A percentile compares a stretch with the other conserved stretches of the same genome.
phyloP scores from a whole-genome alignment of 2,329 filamentous ascomycete species.

The Phaeoacremonium minimum region DNA sequence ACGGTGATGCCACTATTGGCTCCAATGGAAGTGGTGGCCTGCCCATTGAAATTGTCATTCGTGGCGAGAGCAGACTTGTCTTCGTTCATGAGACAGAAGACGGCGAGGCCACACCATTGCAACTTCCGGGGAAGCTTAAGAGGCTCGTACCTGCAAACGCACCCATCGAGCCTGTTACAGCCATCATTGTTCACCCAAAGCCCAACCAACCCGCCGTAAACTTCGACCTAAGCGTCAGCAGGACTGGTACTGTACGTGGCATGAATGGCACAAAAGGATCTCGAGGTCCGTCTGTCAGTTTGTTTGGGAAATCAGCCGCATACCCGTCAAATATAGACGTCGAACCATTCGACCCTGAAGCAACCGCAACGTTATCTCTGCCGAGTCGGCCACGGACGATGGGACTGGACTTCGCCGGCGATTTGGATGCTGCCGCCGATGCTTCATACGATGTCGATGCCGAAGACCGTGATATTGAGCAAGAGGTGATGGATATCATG shows the following conservation, averaged over 20 bases:
- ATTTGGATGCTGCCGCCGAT: slow-evolving; percentile 49
- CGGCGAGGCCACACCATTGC: slow-evolving; percentile 8
- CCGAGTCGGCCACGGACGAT: slow-evolving; percentile 14
- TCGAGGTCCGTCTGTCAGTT: slow-evolving; percentile 3
- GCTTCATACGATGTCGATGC: slow-evolving; percentile 41
- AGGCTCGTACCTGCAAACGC: slow-evolving; percentile 9
- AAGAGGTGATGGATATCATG: slow-evolving; percentile 61
- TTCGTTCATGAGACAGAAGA: slow-evolving; percentile 50
- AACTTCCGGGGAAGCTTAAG: slow-evolving; percentile 17
- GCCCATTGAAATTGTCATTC: slow-evolving; percentile 48
- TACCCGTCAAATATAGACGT: slow-evolving; percentile 1
- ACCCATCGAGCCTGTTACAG: slow-evolving; percentile 35
- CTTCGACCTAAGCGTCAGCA: slow-evolving; percentile 39
- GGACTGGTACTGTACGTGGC: slow-evolving; percentile 26
- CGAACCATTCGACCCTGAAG: slow-evolving; percentile 3
- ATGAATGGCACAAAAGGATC: no score
- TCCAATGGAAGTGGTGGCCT: slow-evolving; percentile 26
- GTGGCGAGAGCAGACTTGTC: slow-evolving; percentile 52
- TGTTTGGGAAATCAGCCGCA: slow-evolving; percentile 6
- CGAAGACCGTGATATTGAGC: slow-evolving; percentile 47
- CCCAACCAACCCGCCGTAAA: slow-evolving; percentile 37
- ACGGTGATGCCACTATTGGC: slow-evolving; percentile 12
- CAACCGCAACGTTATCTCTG: not conserved
- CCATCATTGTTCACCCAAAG: slow-evolving; percentile 52
- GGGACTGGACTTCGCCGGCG: slow-evolving; percentile 46